phyloP scores from a whole-genome alignment of 2,329 filamentous ascomycete species.

The Trichophyton verrucosum region DNA sequence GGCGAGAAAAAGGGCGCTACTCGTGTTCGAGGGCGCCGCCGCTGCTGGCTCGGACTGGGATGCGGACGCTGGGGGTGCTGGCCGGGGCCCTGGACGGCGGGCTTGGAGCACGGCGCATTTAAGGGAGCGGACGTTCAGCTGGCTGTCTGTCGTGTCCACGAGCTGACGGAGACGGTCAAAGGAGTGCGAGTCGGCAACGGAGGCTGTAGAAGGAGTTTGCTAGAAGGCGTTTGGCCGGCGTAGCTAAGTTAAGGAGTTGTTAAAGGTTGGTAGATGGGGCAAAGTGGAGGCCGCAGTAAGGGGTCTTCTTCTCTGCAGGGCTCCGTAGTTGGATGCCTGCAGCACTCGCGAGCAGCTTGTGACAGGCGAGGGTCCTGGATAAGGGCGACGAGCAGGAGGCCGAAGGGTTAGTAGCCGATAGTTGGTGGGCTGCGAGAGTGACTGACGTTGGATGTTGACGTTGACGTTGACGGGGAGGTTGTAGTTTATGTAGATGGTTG shows the following conservation, averaged over 20 bases:
- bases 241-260: background rate
- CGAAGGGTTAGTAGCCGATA: background rate
- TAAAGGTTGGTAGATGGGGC: background rate
- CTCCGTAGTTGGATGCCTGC: too few relatives aligned
- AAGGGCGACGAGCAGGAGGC: background rate
- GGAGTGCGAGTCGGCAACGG: background rate
- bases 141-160: background rate
- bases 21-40: background rate
- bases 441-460: background rate
- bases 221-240: background rate
- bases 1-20: background rate
- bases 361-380: background rate
- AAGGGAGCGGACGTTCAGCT: background rate
- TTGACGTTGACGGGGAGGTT: background rate
- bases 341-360: too few relatives aligned
- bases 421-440: too few relatives aligned
- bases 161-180: background rate
- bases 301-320: too few relatives aligned
- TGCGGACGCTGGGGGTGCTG: background rate
- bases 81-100: background rate
- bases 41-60: background rate
- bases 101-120: background rate
- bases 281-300: too few relatives aligned
- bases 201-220: background rate
- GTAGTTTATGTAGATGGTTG: too few relatives aligned